These are phyloP conservation scores for Leccinum variicolor DNA, from an alignment of 768 basidiomycete genomes.

Conservation along the genomic window DNA sequence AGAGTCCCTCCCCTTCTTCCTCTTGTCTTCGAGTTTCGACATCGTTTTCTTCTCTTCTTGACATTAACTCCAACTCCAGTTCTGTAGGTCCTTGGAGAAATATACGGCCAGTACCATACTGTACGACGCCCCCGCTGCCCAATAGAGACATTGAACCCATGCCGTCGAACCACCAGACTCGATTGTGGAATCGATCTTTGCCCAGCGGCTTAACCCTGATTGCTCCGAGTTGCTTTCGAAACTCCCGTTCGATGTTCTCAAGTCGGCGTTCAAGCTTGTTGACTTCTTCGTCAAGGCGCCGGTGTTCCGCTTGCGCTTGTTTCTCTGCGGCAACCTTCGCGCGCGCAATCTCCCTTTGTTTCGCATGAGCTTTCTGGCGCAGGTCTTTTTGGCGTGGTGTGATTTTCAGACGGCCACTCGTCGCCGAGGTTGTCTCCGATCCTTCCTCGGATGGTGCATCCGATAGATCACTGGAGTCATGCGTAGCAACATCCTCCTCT, in stretches of 20 bases:
- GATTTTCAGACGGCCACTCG: constrained; percentile 39
- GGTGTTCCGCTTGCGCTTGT: constrained; percentile 78
- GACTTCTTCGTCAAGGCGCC: constrained; percentile 84
- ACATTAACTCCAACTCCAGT: constrained; percentile 71
- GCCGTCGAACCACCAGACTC: constrained; percentile 99
- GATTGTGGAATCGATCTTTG: constrained; percentile 89
- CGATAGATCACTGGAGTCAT: constrained; percentile 70
- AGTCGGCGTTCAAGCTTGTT: constrained; percentile 77
- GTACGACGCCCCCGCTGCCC: constrained; percentile 71
- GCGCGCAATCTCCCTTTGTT: constrained; percentile 77
- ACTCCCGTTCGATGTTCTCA: constrained; percentile 89
- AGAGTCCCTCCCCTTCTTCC: constrained; percentile 79
- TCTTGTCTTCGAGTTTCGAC: constrained; percentile 59
- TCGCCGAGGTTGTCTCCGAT: constrained; percentile 55
- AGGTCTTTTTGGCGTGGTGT: constrained; percentile 50
- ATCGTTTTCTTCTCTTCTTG: constrained; percentile 49
- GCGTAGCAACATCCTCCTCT: constrained; percentile 56
- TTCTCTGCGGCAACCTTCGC: constrained; percentile 77
- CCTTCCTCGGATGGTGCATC: constrained; percentile 63
- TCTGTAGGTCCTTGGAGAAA: constrained; percentile 92
- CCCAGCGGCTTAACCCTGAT: constrained; percentile 88
- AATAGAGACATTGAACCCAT: constrained; percentile 82
- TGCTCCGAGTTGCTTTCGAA: constrained; percentile 82
- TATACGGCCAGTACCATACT: constrained; percentile 86
- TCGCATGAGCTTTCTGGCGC: constrained; percentile 58